Base-by-base conservation (phyloP, 2,329 filamentous ascomycete species). In the Clarireedia homoeocarpa region DNA sequence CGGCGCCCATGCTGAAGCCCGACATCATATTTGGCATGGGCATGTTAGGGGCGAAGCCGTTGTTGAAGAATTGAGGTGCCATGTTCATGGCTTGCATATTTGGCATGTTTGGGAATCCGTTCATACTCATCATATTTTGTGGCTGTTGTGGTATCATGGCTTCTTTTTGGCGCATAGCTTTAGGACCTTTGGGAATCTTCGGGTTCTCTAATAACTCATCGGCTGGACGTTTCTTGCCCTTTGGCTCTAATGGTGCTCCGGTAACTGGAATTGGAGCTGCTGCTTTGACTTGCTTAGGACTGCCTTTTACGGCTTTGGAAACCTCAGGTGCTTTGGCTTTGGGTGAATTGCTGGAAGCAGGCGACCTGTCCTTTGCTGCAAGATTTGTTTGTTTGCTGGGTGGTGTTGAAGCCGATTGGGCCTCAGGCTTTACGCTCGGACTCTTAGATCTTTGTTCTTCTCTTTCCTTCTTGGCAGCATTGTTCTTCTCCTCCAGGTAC, bases 211-310 rank as follows among this genome's bases (percentile, higher is more conserved):
- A 73, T 34, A 77, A 77, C 52, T 91, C 86, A 38, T 92, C 89
- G 14, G 91, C 90, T 10, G 87, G 81, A 23, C 94, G 84, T 74
- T 97, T 99, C 73, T 88, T 94, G 26, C 54, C 54, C 10, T 56
- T 50, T 42, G 53, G 53, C 26, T 48, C 53, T 20, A 48, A 53
- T 9, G 54, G 54, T 26, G 48, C 54, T 14, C 48, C 54, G 10
- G 40, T n/a, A 34, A 56, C 40, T 34, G 23, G 24, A 7, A 10
- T 20, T 14, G 48, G 48, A 9, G 24, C 23, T 34, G 54, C 26
- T 56, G 55, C 40, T 51, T 51, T 34, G 30, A 9, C 48, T 63
- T 64, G 49, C 26, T 42, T 56, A 14, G 54, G 54, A 58, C 59
- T 57, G 72, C 59, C 71, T 24, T 56, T 56, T 27, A 38, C 15